phyloP scores from a whole-genome alignment of 805 yeast species.

The Sugiyamaella floridensis region DNA sequence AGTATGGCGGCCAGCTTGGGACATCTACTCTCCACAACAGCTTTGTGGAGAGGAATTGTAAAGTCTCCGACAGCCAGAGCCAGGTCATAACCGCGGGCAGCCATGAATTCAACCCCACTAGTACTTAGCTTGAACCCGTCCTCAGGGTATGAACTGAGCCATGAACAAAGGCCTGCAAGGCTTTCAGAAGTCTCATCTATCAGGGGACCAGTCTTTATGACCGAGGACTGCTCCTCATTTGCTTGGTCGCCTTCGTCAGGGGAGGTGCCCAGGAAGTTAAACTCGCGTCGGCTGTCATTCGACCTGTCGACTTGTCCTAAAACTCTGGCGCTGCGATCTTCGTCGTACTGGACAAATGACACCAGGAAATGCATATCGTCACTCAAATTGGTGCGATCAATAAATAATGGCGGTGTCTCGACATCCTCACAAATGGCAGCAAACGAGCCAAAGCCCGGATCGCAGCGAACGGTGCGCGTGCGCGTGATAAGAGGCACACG shows the following conservation, averaged over 20 bases:
- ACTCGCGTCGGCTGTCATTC: neutral
- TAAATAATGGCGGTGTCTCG: conserved; percentile 49
- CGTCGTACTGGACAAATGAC: conserved; percentile 30
- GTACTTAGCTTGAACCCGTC: conserved; percentile 8
- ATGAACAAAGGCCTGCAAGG: conserved; percentile 4
- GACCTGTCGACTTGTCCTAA: neutral
- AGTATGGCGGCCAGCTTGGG: neutral
- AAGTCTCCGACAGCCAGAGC: conserved; percentile 21
- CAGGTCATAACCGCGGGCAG: conserved; percentile 7
- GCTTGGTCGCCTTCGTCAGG: neutral
- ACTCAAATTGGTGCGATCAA: conserved; percentile 41
- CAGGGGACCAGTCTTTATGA: neutral
- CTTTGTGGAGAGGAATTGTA: conserved; percentile 15
- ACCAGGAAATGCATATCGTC: conserved; percentile 52
- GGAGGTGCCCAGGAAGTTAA: neutral
- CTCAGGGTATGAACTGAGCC: conserved; percentile 7
- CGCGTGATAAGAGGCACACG: conserved; percentile 49
- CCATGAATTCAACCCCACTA: neutral
- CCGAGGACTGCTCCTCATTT: neutral
- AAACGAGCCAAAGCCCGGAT: conserved; percentile 57
- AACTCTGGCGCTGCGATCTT: conserved; percentile 4
- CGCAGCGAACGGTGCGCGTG: conserved; percentile 59
- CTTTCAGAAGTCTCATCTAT: neutral
- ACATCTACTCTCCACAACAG: conserved; percentile 10
- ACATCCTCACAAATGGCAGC: conserved; percentile 60